Percentiles rank a stretch among this genome's conserved stretches.
These are phyloP conservation scores for Viola pubescens DNA, from an alignment of 441 rosid genomes.

Conservation along the genomic window DNA sequence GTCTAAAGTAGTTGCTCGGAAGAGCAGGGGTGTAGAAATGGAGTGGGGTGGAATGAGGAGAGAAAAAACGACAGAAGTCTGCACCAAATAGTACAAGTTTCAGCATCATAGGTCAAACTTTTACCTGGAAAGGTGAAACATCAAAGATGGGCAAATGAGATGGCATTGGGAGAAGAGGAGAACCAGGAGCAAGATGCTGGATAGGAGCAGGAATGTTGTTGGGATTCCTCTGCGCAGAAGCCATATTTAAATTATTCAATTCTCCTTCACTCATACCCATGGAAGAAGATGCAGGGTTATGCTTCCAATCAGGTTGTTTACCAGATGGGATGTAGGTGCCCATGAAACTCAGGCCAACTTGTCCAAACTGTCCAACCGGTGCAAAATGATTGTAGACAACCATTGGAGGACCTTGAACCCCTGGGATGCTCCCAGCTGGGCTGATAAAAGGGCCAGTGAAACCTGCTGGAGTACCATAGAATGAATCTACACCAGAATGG, in stretches of 20 bases:
- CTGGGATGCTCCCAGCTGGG: conserved; percentile 79
- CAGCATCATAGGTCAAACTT: background rate
- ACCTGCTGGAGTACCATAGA: conserved; percentile 83
- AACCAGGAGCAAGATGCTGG: conserved; percentile 78
- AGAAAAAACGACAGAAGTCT: background rate
- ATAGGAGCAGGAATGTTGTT: conserved; percentile 52
- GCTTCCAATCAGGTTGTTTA: conserved; percentile 96
- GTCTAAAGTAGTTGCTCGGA: too few species aligned
- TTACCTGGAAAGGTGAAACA: conserved; percentile 91
- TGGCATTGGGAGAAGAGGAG: conserved; percentile 62
- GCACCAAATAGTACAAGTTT: conserved; percentile 11
- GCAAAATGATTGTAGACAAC: conserved; percentile 96
- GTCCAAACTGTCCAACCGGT: conserved; percentile 95
- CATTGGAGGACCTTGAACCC: conserved; percentile 95
- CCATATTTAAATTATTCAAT: conserved; percentile 42
- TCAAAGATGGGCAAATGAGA: conserved; percentile 89
- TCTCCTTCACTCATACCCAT: conserved; percentile 60
- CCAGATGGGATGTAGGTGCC: conserved; percentile 93
- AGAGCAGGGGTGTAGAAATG: too few species aligned
- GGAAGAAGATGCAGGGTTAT: conserved; percentile 60
- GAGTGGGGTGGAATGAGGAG: background rate
- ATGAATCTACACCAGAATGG: conserved; percentile 85
- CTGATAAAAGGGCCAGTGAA: conserved; percentile 81
- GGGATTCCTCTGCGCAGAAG: conserved; percentile 52
- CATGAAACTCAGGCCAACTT: conserved; percentile 92